phyloP scores from a whole-genome alignment of 2,329 filamentous ascomycete species.

The Onygenales sp. region DNA sequence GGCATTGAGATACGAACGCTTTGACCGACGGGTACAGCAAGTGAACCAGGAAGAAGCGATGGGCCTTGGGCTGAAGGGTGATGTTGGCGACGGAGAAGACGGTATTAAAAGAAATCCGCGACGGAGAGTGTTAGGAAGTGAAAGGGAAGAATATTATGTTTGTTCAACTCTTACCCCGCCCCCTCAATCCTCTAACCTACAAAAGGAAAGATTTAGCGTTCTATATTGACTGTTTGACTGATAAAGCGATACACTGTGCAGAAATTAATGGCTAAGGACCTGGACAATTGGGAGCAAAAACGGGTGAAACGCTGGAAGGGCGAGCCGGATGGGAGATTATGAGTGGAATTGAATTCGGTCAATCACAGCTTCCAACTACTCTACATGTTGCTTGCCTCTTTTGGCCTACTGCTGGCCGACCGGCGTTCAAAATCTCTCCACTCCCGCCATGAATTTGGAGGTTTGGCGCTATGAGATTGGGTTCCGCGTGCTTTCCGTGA shows the following conservation, averaged over 20 bases:
- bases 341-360: conserved; percentile 14
- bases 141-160: conserved; percentile 40
- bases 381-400: too few relatives aligned
- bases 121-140: conserved; percentile 31
- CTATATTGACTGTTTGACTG: conserved; percentile 6
- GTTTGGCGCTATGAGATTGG: too few relatives aligned
- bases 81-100: conserved; percentile 66
- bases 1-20: conserved; percentile 83
- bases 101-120: conserved; percentile 50
- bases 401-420: too few relatives aligned
- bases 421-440: too few relatives aligned
- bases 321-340: conserved; percentile 77
- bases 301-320: conserved; percentile 81
- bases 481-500: too few relatives aligned
- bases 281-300: conserved; percentile 96
- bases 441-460: too few relatives aligned
- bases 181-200: not conserved
- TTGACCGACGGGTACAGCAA: conserved; percentile 82
- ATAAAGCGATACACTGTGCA: conserved; percentile 27
- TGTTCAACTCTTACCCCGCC: conserved; percentile 11
- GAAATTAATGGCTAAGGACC: conserved; percentile 75
- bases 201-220: too few relatives aligned
- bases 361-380: too few relatives aligned
- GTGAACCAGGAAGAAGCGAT: conserved; percentile 79
- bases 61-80: conserved; percentile 58